Evolutionary conservation across 2,329 filamentous ascomycete genomes (phyloP).

Genomic region (Botrytis byssoidea): DNA sequence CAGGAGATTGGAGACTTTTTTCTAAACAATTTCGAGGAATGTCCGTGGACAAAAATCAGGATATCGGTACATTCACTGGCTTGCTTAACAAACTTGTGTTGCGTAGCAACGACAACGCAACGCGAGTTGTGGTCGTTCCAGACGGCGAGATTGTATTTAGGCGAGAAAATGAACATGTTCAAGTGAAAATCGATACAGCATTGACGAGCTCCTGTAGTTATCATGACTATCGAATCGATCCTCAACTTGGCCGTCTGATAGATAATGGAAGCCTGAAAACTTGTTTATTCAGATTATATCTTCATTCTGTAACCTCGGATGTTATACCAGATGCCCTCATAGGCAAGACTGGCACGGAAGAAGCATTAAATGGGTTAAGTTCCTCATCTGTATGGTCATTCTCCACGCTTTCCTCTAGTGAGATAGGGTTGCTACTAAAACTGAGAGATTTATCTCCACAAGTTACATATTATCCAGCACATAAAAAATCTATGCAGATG

Average conservation of each 20-base stretch:
- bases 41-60: constrained; percentile 48
- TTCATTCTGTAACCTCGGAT: constrained; percentile 56
- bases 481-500: constrained; percentile 48
- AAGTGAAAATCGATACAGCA: constrained; percentile 40
- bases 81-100: constrained; percentile 52
- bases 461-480: constrained; percentile 46
- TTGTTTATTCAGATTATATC: constrained; percentile 50
- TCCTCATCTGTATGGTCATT: constrained; percentile 52
- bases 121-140: constrained; percentile 32
- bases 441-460: constrained; percentile 46
- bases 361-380: constrained; percentile 47
- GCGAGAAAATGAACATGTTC: constrained; percentile 36
- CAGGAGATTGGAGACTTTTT: constrained; percentile 36
- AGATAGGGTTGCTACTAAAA: constrained; percentile 40
- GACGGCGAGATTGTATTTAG: constrained; percentile 23
- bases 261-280: constrained; percentile 52
- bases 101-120: constrained; percentile 42
- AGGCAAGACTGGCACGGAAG: constrained; percentile 17
- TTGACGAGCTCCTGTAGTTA: constrained; percentile 26
- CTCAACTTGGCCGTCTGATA: constrained; percentile 48
- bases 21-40: constrained; percentile 53
- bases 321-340: constrained; percentile 41
- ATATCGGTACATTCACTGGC: constrained; percentile 49
- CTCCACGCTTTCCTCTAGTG: constrained; percentile 40
- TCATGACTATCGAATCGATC: constrained; percentile 51